These are phyloP conservation scores for Komagataella populi DNA, from an alignment of 805 yeast genomes.

Conservation along the genomic window DNA sequence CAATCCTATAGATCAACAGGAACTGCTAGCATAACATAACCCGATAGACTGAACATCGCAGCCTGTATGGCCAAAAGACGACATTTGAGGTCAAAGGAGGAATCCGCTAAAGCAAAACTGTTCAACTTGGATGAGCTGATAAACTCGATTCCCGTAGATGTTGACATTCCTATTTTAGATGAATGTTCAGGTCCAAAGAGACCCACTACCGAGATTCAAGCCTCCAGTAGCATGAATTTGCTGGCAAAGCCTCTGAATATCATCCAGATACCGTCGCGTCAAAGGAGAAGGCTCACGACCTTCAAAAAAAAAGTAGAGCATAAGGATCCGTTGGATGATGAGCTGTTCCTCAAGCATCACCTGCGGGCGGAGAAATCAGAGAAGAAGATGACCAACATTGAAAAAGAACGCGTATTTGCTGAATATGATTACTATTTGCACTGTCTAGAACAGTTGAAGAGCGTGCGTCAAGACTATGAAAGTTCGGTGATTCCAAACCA, in stretches of 20 bases:
- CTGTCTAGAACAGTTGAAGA: slow-evolving; percentile 23
- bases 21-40: neutral
- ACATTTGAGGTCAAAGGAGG: neutral
- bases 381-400: slow-evolving; percentile 39
- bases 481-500: neutral
- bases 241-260: neutral
- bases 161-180: slow-evolving; percentile 6
- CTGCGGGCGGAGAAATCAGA: slow-evolving; percentile 53
- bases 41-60: neutral
- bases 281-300: neutral
- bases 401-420: slow-evolving; percentile 32
- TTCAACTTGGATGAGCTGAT: slow-evolving; percentile 1
- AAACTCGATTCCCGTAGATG: neutral
- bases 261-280: neutral
- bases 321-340: slow-evolving; percentile 34
- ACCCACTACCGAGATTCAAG: neutral
- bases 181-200: slow-evolving; percentile 3
- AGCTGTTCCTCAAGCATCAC: slow-evolving; percentile 31
- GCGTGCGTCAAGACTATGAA: slow-evolving; percentile 5
- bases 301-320: neutral
- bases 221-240: neutral
- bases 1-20: neutral
- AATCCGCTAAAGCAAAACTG: neutral
- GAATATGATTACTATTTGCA: slow-evolving; percentile 46
- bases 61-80: neutral